Conservation (phyloP, 257 asterid genomes). For the Nicotiana knightiana region DNA sequence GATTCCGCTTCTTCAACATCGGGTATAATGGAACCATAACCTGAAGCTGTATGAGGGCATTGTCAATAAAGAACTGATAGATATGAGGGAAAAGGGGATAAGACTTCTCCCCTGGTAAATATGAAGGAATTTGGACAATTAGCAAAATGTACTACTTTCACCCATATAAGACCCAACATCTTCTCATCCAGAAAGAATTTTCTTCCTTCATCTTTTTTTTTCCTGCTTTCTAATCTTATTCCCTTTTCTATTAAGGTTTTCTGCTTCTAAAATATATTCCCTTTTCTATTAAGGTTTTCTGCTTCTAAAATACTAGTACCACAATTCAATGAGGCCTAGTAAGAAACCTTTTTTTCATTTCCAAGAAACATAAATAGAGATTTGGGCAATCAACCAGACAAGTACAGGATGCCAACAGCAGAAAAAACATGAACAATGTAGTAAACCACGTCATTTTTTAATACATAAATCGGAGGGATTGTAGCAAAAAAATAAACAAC, state of each 20-base stretch:
- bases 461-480: neutral
- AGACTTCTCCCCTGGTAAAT: neutral
- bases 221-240: neutral
- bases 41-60: slow-evolving; percentile 45
- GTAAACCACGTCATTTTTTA: neutral
- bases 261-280: neutral
- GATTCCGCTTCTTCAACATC: slow-evolving; percentile 67
- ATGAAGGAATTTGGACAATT: neutral
- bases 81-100: neutral
- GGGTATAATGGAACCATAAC: slow-evolving; percentile 89
- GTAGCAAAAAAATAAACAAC: neutral
- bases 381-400: neutral
- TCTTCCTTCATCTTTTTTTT: neutral
- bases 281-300: neutral
- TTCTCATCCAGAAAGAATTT: neutral
- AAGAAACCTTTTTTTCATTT: neutral
- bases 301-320: neutral
- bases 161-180: neutral
- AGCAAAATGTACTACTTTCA: neutral
- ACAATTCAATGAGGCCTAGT: neutral
- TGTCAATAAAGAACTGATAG: slow-evolving; percentile 1
- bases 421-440: neutral
- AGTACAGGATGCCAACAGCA: neutral
- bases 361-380: neutral
- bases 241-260: neutral